Conservation (phyloP, 331 rosid species). For the Cydonia oblonga region DNA sequence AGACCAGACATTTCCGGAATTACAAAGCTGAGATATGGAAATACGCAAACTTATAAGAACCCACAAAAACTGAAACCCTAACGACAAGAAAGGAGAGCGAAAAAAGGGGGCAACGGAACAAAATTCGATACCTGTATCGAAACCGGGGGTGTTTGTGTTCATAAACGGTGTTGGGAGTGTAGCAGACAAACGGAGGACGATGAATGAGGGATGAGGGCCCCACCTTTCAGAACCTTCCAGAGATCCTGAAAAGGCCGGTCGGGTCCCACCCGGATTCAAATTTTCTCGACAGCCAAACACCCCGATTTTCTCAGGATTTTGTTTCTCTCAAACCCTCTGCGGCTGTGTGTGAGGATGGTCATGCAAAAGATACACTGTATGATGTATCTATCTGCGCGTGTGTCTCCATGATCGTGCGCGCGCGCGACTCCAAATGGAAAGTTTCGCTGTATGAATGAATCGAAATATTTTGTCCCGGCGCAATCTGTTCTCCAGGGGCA, state of each 20-base stretch:
- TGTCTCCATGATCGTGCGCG: not conserved
- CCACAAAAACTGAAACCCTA: not conserved
- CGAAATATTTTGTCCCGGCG: not conserved
- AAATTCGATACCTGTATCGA: constrained; percentile 32
- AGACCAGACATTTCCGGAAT: not conserved
- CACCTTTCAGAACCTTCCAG: constrained; percentile 16
- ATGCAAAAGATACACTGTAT: not conserved
- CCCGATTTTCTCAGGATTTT: not conserved
- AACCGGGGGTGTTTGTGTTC: constrained; percentile 58
- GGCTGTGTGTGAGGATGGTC: not conserved
- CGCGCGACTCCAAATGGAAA: not conserved
- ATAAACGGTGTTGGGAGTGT: constrained; percentile 30
- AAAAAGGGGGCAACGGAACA: constrained; percentile 1
- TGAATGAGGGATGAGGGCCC: constrained; percentile 21
- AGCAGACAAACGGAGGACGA: constrained; percentile 27
- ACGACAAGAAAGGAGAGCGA: not conserved
- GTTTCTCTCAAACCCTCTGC: not conserved
- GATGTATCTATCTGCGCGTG: not conserved
- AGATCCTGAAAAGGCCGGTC: constrained; percentile 4
- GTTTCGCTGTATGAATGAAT: not conserved
- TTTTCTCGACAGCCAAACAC: constrained; percentile 23
- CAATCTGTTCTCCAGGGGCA: not conserved
- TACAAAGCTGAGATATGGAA: not conserved
- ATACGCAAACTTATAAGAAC: not conserved
- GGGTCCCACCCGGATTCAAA: not conserved